Percentiles rank a stretch among this genome's conserved stretches.
Conservation (phyloP, 2,329 filamentous ascomycete genomes). For the Aspergillus melleus region DNA sequence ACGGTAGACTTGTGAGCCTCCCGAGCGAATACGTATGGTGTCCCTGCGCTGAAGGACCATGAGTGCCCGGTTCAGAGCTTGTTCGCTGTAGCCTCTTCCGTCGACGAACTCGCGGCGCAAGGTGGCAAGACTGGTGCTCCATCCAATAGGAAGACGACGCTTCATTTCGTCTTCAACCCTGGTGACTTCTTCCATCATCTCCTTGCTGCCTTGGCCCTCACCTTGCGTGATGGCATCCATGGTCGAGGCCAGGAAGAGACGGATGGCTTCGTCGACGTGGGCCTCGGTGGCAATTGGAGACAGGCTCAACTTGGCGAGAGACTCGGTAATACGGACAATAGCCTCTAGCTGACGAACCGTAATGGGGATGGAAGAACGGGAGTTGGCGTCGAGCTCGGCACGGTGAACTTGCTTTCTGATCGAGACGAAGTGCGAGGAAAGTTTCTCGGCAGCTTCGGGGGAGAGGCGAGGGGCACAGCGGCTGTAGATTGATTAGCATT, state of each 20-base stretch:
- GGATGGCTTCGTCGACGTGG: conserved; percentile 96
- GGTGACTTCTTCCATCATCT: conserved; percentile 84
- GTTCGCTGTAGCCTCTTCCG: conserved; percentile 84
- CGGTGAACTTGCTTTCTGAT: conserved; percentile 93
- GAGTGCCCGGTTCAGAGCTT: conserved; percentile 78
- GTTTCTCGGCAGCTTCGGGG: conserved; percentile 87
- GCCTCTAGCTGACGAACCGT: conserved; percentile 96
- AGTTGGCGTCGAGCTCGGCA: conserved; percentile 84
- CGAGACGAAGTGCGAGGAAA: conserved; percentile 95
- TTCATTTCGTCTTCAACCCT: conserved; percentile 88
- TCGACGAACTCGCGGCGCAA: conserved; percentile 89
- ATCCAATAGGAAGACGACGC: conserved; percentile 85
- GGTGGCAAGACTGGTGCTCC: conserved; percentile 87
- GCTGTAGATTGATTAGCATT: conserved; percentile 44
- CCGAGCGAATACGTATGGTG: conserved; percentile 57
- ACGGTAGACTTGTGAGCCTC: conserved; percentile 51
- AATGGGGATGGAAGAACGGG: conserved; percentile 91
- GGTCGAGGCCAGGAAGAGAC: conserved; percentile 91
- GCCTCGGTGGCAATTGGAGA: conserved; percentile 82
- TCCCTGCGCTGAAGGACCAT: conserved; percentile 85
- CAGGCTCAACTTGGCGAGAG: conserved; percentile 85
- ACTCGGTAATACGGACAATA: conserved; percentile 95
- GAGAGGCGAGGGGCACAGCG: conserved; percentile 91
- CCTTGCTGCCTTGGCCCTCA: conserved; percentile 76
- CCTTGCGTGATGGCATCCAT: conserved; percentile 98